A percentile compares a stretch with the other conserved stretches of the same genome.
phyloP scores from a whole-genome alignment of 2,329 filamentous ascomycete species.

The Alternaria sp. region DNA sequence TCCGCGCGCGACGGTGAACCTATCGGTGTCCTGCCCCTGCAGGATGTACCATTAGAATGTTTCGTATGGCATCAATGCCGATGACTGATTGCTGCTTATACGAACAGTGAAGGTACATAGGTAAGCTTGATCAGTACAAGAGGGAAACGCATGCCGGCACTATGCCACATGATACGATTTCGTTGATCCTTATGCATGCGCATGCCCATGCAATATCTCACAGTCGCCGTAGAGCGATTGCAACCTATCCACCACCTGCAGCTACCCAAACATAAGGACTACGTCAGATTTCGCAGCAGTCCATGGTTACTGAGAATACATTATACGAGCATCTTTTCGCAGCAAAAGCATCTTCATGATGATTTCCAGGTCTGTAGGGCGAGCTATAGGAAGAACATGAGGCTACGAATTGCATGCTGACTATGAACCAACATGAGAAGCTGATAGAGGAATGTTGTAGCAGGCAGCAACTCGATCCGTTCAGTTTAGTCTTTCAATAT shows the following conservation, averaged over 20 bases:
- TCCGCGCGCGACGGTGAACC: neutral
- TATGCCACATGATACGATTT: neutral
- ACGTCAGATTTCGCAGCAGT: neutral
- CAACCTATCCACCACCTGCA: too few species aligned
- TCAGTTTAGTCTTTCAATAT: neutral
- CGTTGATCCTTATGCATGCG: neutral
- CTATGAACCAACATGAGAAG: neutral
- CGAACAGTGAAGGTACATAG: too few species aligned
- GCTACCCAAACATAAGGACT: too few species aligned
- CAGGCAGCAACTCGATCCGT: neutral
- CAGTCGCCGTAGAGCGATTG: too few species aligned
- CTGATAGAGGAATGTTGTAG: neutral
- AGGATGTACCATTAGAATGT: too few species aligned
- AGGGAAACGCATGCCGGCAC: too few species aligned
- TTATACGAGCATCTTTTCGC: neutral
- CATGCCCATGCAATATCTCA: too few species aligned
- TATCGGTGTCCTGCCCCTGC: neutral
- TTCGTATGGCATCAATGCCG: fast-evolving
- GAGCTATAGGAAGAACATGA: neutral
- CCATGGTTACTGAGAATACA: neutral
- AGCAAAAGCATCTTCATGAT: too few species aligned
- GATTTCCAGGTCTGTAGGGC: neutral
- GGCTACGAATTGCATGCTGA: neutral
- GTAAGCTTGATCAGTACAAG: too few species aligned
- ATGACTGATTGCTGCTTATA: neutral